Evolutionary conservation across 2,329 filamentous ascomycete species (phyloP).

Genomic region (Nothophaeocryptopus gaeumannii): DNA sequence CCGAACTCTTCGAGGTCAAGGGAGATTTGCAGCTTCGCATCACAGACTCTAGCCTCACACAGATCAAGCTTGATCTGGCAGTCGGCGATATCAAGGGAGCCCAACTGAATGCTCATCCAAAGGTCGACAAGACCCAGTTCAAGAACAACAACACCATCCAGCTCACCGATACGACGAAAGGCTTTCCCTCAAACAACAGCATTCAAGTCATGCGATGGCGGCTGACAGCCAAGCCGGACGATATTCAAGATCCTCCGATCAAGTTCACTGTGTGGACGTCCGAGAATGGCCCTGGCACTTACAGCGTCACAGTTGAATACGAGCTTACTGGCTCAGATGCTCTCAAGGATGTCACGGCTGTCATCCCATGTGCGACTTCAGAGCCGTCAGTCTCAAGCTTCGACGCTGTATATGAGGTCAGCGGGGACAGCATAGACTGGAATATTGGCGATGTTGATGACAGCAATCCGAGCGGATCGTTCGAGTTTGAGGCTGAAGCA

Average conservation of each 20-base stretch:
- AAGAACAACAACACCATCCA: slow-evolving; percentile 80
- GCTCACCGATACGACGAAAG: slow-evolving; percentile 80
- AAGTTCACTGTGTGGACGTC: slow-evolving; percentile 98
- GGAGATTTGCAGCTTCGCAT: slow-evolving; percentile 91
- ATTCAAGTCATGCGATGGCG: slow-evolving; percentile 94
- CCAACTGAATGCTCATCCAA: slow-evolving; percentile 93
- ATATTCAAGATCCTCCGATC: slow-evolving; percentile 78
- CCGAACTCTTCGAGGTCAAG: slow-evolving; percentile 84
- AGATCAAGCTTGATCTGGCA: slow-evolving; percentile 79
- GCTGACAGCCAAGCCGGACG: slow-evolving; percentile 75
- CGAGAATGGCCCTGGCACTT: slow-evolving; percentile 74
- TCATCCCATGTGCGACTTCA: slow-evolving; percentile 78
- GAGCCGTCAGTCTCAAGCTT: slow-evolving; percentile 91
- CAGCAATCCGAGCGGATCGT: slow-evolving; percentile 77
- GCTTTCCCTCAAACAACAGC: slow-evolving; percentile 91
- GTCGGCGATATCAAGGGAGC: slow-evolving; percentile 76
- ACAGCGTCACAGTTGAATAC: slow-evolving; percentile 91
- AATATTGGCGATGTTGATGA: slow-evolving; percentile 82
- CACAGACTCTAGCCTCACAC: slow-evolving; percentile 81
- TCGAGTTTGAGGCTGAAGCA: slow-evolving; percentile 91
- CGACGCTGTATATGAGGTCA: slow-evolving; percentile 90
- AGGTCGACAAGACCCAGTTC: slow-evolving; percentile 88
- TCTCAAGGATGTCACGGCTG: slow-evolving; percentile 79
- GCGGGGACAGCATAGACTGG: slow-evolving; percentile 91
- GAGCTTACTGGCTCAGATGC: slow-evolving; percentile 79